Evolutionary conservation across 2,329 filamentous ascomycete genomes (phyloP).

Genomic region (Rachicladosporium sp.): DNA sequence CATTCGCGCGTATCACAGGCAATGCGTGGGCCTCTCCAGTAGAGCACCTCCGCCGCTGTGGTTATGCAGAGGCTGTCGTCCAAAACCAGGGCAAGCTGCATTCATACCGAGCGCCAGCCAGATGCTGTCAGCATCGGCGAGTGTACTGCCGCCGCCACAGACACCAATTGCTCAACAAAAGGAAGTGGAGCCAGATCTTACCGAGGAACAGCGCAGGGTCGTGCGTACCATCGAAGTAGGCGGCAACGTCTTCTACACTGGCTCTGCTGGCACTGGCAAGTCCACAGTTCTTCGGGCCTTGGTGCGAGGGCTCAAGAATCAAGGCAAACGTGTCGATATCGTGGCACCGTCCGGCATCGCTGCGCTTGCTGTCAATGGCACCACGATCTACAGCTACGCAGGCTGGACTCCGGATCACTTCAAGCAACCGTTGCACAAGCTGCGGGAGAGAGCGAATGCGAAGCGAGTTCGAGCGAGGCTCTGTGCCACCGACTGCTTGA

Average conservation of each 20-base stretch:
- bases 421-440: constrained; percentile 24
- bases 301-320: constrained; percentile 21
- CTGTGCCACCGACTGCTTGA: constrained; percentile 38
- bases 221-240: background rate
- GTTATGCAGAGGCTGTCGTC: too few species aligned
- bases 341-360: constrained; percentile 49
- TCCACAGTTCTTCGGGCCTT: constrained; percentile 6
- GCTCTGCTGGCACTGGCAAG: constrained; percentile 9
- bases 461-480: constrained; percentile 28
- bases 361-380: constrained; percentile 44
- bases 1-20: too few species aligned
- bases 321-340: constrained; percentile 34
- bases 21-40: too few species aligned
- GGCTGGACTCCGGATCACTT: constrained; percentile 41
- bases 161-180: too few species aligned
- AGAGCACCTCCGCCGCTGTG: too few species aligned
- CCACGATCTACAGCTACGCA: constrained; percentile 45
- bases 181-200: too few species aligned
- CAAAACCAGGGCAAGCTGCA: too few species aligned
- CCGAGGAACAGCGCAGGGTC: too few species aligned
- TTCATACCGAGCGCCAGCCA: too few species aligned
- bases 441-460: constrained; percentile 17
- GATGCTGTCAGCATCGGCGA: too few species aligned
- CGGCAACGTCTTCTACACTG: constrained; percentile 1
- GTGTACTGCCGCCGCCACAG: too few species aligned